Conservation (phyloP, 352 stramenopile genomes). For the Pythium brachiatum region DNA sequence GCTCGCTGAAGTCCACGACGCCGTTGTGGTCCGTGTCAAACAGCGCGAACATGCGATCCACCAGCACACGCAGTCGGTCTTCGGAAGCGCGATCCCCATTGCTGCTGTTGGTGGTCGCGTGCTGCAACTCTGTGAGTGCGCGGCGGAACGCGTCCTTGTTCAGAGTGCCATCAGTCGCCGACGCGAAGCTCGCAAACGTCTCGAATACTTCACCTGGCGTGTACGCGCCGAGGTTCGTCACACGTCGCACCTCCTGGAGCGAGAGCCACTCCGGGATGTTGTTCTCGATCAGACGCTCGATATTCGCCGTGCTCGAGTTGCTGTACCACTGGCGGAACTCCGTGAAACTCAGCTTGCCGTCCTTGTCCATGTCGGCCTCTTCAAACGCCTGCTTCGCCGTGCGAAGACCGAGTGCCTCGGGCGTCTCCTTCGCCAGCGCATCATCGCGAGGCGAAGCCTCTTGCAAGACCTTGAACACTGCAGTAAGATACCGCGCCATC, state of each 20-base stretch:
- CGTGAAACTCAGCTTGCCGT: constrained; percentile 65
- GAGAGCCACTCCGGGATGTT: constrained; percentile 77
- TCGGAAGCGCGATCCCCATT: constrained; percentile 25
- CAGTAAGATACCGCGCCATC: constrained; percentile 83
- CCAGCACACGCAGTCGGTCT: constrained; percentile 53
- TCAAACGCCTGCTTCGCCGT: constrained; percentile 76
- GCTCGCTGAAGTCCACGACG: constrained; percentile 76
- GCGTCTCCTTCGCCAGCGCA: constrained; percentile 49
- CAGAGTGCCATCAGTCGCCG: constrained; percentile 54
- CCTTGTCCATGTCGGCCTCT: constrained; percentile 65
- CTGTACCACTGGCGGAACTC: constrained; percentile 87
- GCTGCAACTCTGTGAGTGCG: constrained; percentile 55
- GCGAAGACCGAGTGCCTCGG: constrained; percentile 53
- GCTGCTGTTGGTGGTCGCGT: not conserved
- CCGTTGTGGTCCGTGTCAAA: constrained; percentile 85
- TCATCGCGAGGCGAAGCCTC: constrained; percentile 58
- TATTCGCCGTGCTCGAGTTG: constrained; percentile 64
- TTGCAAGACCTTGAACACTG: constrained; percentile 83
- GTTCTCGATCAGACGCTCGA: constrained; percentile 77
- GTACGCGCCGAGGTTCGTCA: constrained; percentile 75
- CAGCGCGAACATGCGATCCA: constrained; percentile 76
- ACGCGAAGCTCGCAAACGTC: constrained; percentile 68
- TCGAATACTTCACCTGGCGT: constrained; percentile 74
- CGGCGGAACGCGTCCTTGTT: constrained; percentile 63
- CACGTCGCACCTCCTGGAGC: constrained; percentile 65